Evolutionary conservation across 2,329 filamentous ascomycete genomes (phyloP), one percentile per base, ranked within the genome.

Genomic region (Daldinia sp.): DNA sequence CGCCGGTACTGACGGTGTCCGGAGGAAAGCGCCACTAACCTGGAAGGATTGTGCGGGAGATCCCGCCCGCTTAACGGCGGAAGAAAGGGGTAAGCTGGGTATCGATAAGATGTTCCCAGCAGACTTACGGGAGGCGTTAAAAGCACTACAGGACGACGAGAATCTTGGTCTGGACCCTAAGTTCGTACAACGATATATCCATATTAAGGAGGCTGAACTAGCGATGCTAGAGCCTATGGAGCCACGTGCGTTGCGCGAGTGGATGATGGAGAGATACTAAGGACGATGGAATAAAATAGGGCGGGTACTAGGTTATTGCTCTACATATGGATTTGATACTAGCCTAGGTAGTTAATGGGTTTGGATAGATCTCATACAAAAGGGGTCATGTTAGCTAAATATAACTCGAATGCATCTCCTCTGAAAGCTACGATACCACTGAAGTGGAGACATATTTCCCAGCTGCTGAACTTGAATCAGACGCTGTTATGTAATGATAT

Each of bases 211-310:
- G 62, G 81, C 77, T 1, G 89, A 92, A 77, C 73, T 82, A 65
- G 76, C 23, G 17, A 76, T 87, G 69, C 70, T 88, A 60, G 75
- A 73, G 8, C 71, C 72, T 1, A 85, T 91, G 82, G 69, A 68
- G 0, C 76, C 78, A 3, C 74, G 77, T 2, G 76, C 83, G 61
- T 80, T 82, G 51, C 80, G 81, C 66, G 74, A 78, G 11, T 92
- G 88, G 85, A 75, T 91, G 57, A 82, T 91, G 64, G 87, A 90
- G 71, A 78, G 89, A 66, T 92, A 92, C 71, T 90, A 67, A 56
- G 34, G n/a, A 15, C 7, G 25, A 15, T 45, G 15, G 13, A 15
- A 45, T 43, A 23, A 5, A 4, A 23, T 25, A 8, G 11, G n/a
- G 19, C 23, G 10, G 19, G 11, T 3, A 34, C 21, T n/a, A 19